Evolutionary conservation across 164 flowering plant genomes (phyloP), one percentile per base, ranked within the genome.

Genomic region (Berberis thunbergii): DNA sequence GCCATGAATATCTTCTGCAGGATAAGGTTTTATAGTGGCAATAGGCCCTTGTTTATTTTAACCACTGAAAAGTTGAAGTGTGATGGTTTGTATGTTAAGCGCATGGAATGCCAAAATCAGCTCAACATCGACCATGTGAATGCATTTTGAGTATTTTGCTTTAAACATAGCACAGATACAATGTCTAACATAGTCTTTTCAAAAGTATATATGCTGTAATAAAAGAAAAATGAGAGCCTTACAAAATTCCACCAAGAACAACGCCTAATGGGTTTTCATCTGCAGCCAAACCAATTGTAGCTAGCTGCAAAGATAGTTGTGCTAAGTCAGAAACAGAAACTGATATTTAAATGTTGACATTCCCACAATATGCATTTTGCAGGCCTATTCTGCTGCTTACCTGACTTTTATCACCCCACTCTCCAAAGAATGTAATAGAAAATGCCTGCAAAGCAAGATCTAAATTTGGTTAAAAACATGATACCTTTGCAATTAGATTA

Each of bases 371-470:
- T 26, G 43, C 5, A 43, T 49, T 49, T 55, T 3, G 54, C 13
- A 44, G 26, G 41, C 44, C 48, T 38, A 38, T 38, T 59, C 26
- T n/a, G 10, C 54, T 64, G 41, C 69, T 71, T 74, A 91, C 99
- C 88, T 95, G 99, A 78, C 99, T 95, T 77, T 84, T 95, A 78
- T 95, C 99, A 76, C 99, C 99, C 96, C 92, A 95, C 76, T 95
- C 99, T 56, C 99, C 99, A 72, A 95, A 95, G 69, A 95, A 95
- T 4, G 89, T 95, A 63, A 95, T 86, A 8, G 99, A 95, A 73
- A 95, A 95, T 64, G 99, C 99, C 97, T 95, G 82, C 70, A 77
- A 3, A 62, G 70, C 45, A 7, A 13, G 10, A n/a, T 69, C 3
- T 4, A 26, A 26, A 61, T 54, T 60, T 52, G 2, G 49, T 41